Conservation (phyloP, 768 basidiomycete genomes). For the Pleurotus eryngii region DNA sequence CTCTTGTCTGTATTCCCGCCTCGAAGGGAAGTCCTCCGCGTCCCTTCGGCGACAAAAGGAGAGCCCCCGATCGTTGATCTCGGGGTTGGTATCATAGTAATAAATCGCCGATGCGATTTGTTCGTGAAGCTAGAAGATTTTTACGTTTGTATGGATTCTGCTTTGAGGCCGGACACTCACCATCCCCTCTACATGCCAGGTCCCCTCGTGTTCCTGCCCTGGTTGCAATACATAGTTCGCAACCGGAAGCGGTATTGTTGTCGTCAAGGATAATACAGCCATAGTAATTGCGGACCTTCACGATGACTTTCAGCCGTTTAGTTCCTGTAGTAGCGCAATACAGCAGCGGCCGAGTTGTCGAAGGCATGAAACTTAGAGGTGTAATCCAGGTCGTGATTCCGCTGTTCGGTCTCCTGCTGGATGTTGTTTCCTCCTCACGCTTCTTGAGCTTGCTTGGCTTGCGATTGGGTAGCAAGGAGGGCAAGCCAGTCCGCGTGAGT, state of each 20-base stretch:
- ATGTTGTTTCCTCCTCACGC: too few relatives aligned
- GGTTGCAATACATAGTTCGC: conserved; percentile 15
- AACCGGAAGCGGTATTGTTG: conserved; percentile 3
- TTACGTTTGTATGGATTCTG: too few relatives aligned
- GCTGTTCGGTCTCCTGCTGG: neutral
- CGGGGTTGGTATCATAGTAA: conserved; percentile 11
- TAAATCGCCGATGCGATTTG: conserved; percentile 14
- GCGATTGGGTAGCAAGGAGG: neutral
- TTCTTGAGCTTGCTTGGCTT: neutral
- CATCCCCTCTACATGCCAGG: conserved; percentile 17
- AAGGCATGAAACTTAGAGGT: neutral
- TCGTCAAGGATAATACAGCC: neutral
- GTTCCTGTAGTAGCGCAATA: neutral
- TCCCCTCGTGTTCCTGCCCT: conserved; percentile 13
- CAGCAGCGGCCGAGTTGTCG: neutral
- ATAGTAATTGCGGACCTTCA: neutral
- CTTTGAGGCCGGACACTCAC: neutral
- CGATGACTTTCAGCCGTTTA: neutral
- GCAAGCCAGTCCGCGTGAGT: neutral
- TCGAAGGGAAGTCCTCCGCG: neutral
- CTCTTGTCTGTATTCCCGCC: too few relatives aligned
- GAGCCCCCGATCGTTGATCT: conserved; percentile 9
- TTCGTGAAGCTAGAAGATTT: conserved; percentile 11
- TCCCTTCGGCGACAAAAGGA: conserved; percentile 1
- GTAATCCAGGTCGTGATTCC: neutral